These are phyloP conservation scores for Lentinus tigrinus DNA, from an alignment of 768 basidiomycete species.

Conservation along the genomic window DNA sequence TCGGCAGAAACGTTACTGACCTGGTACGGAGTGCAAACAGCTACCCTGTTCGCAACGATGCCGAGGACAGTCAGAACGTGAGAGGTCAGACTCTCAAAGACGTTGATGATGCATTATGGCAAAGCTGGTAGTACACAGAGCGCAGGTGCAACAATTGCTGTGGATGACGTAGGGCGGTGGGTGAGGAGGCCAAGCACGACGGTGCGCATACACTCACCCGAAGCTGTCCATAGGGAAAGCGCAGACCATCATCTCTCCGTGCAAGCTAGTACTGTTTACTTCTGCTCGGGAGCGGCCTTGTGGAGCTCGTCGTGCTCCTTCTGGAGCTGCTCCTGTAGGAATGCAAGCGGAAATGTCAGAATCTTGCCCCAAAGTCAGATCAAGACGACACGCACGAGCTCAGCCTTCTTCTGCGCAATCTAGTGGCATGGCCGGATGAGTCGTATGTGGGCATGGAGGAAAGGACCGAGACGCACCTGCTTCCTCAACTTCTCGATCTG, in stretches of 20 bases:
- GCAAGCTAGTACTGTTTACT: background rate
- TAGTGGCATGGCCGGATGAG: background rate
- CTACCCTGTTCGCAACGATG: too few species aligned
- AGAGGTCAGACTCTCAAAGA: background rate
- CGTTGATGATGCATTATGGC: background rate
- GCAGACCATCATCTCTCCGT: too few species aligned
- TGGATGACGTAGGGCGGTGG: too few species aligned
- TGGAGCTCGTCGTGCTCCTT: conserved; percentile 26
- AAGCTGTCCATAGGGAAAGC: background rate
- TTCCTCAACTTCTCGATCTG: conserved; percentile 58
- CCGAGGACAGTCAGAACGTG: too few species aligned
- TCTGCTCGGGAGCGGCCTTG: conserved; percentile 8
- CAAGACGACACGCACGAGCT: conserved; percentile 27
- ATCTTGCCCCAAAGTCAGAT: background rate
- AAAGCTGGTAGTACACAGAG: conserved; percentile 4
- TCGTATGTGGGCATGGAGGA: background rate
- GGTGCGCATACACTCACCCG: background rate
- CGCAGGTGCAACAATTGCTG: conserved; percentile 2
- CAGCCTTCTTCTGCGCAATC: conserved; percentile 33
- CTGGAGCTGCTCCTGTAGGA: conserved; percentile 31
- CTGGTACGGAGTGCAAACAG: too few species aligned
- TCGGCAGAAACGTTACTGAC: too few species aligned
- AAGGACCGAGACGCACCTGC: conserved; percentile 39
- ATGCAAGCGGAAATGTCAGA: background rate
- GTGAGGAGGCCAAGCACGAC: background rate